These are phyloP conservation scores for Heritiera fomes DNA, from an alignment of 345 rosid species.

Conservation along the genomic window DNA sequence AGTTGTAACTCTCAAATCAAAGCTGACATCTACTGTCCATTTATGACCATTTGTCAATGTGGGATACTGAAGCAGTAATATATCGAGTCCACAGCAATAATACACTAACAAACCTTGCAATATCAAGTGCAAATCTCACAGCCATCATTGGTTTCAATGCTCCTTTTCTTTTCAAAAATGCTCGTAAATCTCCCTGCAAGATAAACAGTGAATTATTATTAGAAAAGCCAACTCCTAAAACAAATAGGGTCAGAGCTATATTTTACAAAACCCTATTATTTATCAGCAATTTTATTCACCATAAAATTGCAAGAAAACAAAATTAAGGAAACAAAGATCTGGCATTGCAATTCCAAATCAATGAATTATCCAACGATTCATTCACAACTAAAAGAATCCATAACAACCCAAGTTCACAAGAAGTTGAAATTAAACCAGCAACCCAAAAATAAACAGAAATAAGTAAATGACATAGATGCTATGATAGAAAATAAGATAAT, in stretches of 20 bases:
- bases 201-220: constrained; percentile 3
- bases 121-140: constrained; percentile 83
- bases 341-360: background rate
- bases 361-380: background rate
- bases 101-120: constrained; percentile 65
- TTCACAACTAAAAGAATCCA: background rate
- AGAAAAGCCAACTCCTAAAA: background rate
- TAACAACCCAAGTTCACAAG: background rate
- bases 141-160: constrained; percentile 57
- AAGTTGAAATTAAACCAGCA: background rate
- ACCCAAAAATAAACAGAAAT: background rate
- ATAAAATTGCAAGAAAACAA: background rate
- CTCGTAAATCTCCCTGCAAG: constrained; percentile 78
- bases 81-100: constrained; percentile 14
- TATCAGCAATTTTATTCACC: background rate
- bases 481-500: constrained; percentile 7
- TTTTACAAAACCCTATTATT: background rate
- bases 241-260: constrained; percentile 1
- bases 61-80: background rate
- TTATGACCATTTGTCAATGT: background rate
- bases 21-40: background rate
- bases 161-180: constrained; percentile 58
- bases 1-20: background rate
- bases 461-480: background rate
- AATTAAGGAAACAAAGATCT: background rate